Base-by-base conservation (phyloP, 139 green algal genomes). In the Tetraselmis striata region DNA sequence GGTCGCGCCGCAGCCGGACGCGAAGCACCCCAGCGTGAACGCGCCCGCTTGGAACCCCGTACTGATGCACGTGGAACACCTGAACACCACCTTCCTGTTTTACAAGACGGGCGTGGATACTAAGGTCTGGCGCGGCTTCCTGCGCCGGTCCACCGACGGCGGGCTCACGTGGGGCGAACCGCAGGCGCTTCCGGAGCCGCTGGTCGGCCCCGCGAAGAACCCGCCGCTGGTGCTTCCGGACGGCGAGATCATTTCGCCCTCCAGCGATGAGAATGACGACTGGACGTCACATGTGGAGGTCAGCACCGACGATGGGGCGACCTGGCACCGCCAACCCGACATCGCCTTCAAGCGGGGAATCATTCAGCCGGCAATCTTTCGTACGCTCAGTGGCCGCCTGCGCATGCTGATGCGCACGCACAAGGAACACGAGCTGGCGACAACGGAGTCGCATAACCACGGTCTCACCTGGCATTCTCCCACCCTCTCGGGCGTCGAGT, bases 191-290 rank as follows among this genome's bases (percentile, higher is more conserved):
- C 29, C 29, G 29, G 77, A 2, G 29, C 29, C 29, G 5, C 31
- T 80, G 18, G 29, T 80, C 28, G 77, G 77, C 2, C 77, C 77
- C 18, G 77, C 77, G 27, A 80, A 80, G 29, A 80, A 80, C 28
- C 31, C 31, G 27, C 77, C 77, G 29, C 31, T 80, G 23, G 28
- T 59, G 77, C 77, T 80, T 27, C 2, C 77, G 2, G 77, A 32
- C 77, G 77, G 77, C 2, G 18, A 2, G 23, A 80, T 80, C 77
- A 2, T 80, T 2, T 31, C 77, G 2, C 77, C 77, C 23, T 59
- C 29, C 77, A 59, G 29, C 5, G 32, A 32, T 23, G 77, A 80
- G 77, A 80, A 80, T 32, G 24, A n/a, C 24, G 77, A 59, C 2
- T 80, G 77, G 77, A 31, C 24, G 23, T 80, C 29, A 23, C 24